A percentile compares a stretch with the other conserved stretches of the same genome.
Conservation (phyloP, 805 yeast species). For the Starmera amethionina region DNA sequence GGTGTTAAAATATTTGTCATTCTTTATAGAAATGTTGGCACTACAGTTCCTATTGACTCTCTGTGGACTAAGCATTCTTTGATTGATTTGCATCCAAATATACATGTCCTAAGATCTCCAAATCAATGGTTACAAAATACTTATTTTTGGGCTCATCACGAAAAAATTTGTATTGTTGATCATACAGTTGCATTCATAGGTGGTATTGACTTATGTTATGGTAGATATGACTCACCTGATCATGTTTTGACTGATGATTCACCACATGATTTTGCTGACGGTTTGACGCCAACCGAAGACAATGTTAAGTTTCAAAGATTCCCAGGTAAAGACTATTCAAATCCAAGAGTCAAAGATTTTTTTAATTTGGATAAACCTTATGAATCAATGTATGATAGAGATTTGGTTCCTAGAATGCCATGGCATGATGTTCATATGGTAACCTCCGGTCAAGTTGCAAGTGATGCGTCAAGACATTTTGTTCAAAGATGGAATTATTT, state of each 20-base stretch:
- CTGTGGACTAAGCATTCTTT: constrained; percentile 90
- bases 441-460: constrained; percentile 87
- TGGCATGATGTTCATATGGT: constrained; percentile 99
- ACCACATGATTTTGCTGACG: constrained; percentile 23
- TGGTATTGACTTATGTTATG: constrained; percentile 92
- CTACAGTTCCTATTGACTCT: constrained; percentile 89
- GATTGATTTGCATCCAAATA: constrained; percentile 73
- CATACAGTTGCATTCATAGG: constrained; percentile 86
- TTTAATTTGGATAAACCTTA: constrained; percentile 73
- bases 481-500: constrained; percentile 97
- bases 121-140: constrained; percentile 90
- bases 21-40: constrained; percentile 88
- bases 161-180: constrained; percentile 79
- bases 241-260: constrained; percentile 81
- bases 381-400: constrained; percentile 85
- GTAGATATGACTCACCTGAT: constrained; percentile 94
- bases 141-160: constrained; percentile 98
- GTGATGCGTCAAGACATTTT: constrained; percentile 89
- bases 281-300: constrained; percentile 26
- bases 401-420: constrained; percentile 85
- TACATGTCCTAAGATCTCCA: constrained; percentile 89
- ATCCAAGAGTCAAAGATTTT: constrained; percentile 89
- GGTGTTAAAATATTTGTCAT: constrained; percentile 93
- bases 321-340: constrained; percentile 97
- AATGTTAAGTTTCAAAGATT: constrained; percentile 47